A percentile compares a stretch with the other conserved stretches of the same genome.
These are phyloP conservation scores for Diaporthe destruens DNA, from an alignment of 2,329 filamentous ascomycete species.

Conservation along the genomic window DNA sequence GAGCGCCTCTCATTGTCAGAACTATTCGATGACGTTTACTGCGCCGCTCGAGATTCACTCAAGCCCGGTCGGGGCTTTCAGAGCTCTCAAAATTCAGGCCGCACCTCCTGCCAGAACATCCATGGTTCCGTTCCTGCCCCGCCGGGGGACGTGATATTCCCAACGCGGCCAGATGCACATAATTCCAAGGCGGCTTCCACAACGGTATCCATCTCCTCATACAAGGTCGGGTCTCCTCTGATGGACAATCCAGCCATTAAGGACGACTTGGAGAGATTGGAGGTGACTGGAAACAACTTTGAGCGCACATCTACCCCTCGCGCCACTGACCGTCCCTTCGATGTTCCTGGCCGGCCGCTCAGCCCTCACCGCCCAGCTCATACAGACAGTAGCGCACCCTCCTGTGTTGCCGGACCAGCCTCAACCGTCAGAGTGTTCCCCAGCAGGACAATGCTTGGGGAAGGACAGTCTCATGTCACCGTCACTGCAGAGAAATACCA, in stretches of 20 bases:
- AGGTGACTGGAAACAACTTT: not conserved
- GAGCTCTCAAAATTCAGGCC: constrained; percentile 26
- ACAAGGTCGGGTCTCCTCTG: constrained; percentile 17
- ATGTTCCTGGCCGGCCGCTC: constrained; percentile 7
- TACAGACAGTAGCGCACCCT: constrained; percentile 3
- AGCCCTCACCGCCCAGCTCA: constrained; percentile 22
- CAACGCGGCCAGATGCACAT: not conserved
- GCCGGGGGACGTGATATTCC: not conserved
- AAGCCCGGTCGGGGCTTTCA: constrained; percentile 16
- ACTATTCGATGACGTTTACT: constrained; percentile 38
- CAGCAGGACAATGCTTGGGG: constrained; percentile 1
- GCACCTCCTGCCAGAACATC: not conserved
- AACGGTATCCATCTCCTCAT: not conserved
- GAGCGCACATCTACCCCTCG: not conserved
- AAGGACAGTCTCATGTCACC: not conserved
- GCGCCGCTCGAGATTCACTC: constrained; percentile 24
- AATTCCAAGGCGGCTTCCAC: not conserved
- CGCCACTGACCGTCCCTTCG: not conserved
- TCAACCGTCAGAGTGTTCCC: not conserved
- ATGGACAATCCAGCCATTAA: constrained; percentile 23
- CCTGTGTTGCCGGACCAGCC: constrained; percentile 1
- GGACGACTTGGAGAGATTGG: constrained; percentile 7
- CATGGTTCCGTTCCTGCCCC: not conserved
- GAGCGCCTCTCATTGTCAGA: constrained; percentile 36
- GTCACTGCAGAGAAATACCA: not conserved